phyloP scores from a whole-genome alignment of 2,329 filamentous ascomycete species.

The Drechmeria coniospora region DNA sequence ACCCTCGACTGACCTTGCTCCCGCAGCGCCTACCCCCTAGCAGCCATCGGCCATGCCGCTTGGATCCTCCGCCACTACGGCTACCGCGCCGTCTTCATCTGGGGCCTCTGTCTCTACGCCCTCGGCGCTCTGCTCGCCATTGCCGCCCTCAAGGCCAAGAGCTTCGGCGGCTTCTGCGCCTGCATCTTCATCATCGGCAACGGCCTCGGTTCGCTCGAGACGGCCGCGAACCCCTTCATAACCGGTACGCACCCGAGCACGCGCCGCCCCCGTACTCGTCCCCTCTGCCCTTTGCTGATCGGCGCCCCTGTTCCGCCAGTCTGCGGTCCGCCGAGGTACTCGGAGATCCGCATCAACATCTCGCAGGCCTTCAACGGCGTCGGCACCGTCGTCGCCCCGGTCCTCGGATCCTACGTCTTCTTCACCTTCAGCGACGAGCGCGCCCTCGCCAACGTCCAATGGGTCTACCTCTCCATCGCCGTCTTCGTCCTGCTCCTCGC shows the following conservation, averaged over 20 bases:
- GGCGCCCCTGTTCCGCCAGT: slow-evolving; percentile 14
- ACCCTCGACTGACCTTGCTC: neutral
- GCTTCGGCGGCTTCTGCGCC: slow-evolving; percentile 60
- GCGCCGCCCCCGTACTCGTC: neutral
- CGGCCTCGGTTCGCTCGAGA: slow-evolving; percentile 60
- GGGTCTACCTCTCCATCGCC: slow-evolving; percentile 61
- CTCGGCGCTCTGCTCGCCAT: slow-evolving; percentile 41
- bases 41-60: slow-evolving; percentile 50
- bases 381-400: slow-evolving; percentile 56
- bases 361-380: slow-evolving; percentile 66
- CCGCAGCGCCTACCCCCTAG: slow-evolving; percentile 47
- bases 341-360: slow-evolving; percentile 60
- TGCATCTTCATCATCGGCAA: slow-evolving; percentile 61
- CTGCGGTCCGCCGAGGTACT: slow-evolving; percentile 49
- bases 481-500: slow-evolving; percentile 55
- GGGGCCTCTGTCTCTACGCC: slow-evolving; percentile 51
- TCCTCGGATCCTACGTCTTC: slow-evolving; percentile 59
- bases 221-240: slow-evolving; percentile 62
- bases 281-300: neutral
- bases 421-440: slow-evolving; percentile 45
- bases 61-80: slow-evolving; percentile 49
- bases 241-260: slow-evolving; percentile 21
- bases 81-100: slow-evolving; percentile 53
- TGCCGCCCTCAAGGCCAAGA: slow-evolving; percentile 41
- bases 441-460: slow-evolving; percentile 54